Conservation (phyloP, 2,329 filamentous ascomycete species). For the Colletotrichum sp. region DNA sequence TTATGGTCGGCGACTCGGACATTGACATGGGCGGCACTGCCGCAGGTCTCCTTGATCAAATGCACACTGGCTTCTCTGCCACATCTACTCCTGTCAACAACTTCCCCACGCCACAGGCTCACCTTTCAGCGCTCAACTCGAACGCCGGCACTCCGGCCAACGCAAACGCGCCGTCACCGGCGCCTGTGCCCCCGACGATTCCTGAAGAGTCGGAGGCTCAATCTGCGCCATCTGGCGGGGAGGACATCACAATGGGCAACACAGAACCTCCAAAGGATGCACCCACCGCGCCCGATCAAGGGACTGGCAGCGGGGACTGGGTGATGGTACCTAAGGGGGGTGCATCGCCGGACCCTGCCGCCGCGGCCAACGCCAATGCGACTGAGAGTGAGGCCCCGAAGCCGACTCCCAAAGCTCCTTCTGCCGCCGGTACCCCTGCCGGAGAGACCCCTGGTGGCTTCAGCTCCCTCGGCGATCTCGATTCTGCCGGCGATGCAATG, state of each 20-base stretch:
- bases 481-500: constrained; percentile 75
- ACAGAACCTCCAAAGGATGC: constrained; percentile 43
- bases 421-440: constrained; percentile 50
- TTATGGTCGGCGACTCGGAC: constrained; percentile 64
- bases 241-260: constrained; percentile 58
- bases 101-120: constrained; percentile 65
- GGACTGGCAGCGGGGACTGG: constrained; percentile 69
- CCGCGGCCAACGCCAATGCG: constrained; percentile 23
- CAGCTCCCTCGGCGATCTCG: constrained; percentile 66
- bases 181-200: constrained; percentile 30
- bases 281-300: constrained; percentile 52
- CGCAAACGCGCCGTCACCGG: constrained; percentile 51
- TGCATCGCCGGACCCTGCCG: constrained; percentile 42
- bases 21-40: constrained; percentile 70
- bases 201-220: constrained; percentile 24
- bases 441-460: constrained; percentile 45
- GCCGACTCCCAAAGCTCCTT: constrained; percentile 25
- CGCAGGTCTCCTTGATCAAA: constrained; percentile 71
- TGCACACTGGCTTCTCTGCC: constrained; percentile 66
- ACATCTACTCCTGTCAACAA: constrained; percentile 66
- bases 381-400: background rate
- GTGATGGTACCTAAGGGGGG: constrained; percentile 74
- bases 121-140: constrained; percentile 61
- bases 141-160: constrained; percentile 61
- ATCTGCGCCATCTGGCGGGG: constrained; percentile 22